These are phyloP conservation scores for Neonectria magnoliae DNA, from an alignment of 2,329 filamentous ascomycete genomes.

Conservation along the genomic window DNA sequence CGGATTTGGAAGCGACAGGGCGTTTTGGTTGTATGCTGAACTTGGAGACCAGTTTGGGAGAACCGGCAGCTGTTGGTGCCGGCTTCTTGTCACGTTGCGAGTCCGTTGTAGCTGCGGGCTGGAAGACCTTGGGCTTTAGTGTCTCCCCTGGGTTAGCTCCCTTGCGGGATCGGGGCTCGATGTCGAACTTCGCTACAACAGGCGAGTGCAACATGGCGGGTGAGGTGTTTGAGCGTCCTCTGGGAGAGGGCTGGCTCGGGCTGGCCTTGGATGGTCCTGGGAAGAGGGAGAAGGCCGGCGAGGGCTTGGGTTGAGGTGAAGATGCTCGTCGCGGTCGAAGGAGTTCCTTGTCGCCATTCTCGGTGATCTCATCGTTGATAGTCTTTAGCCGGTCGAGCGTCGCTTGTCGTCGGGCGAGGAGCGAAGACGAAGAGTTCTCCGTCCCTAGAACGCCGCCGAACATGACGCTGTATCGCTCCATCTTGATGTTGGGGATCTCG, in stretches of 20 bases:
- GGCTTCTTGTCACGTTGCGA: conserved; percentile 15
- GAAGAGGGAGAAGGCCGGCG: conserved; percentile 59
- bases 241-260: conserved; percentile 50
- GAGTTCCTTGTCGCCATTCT: conserved; percentile 49
- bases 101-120: conserved; percentile 21
- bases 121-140: conserved; percentile 27
- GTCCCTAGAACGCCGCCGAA: conserved; percentile 78
- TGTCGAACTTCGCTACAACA: conserved; percentile 47
- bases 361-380: conserved; percentile 56
- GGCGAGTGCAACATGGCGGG: conserved; percentile 61
- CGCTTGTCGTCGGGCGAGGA: conserved; percentile 68
- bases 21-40: conserved; percentile 43
- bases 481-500: conserved; percentile 79
- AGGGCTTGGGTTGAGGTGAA: conserved; percentile 57
- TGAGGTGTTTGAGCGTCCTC: conserved; percentile 64
- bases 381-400: conserved; percentile 67
- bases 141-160: conserved; percentile 15
- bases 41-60: conserved; percentile 35
- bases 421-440: conserved; percentile 43
- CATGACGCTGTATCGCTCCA: conserved; percentile 96
- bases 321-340: conserved; percentile 56
- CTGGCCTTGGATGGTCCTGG: conserved; percentile 45
- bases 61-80: conserved; percentile 14
- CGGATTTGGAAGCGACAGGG: conserved; percentile 17
- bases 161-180: background rate